Percentiles rank a stretch among this genome's conserved stretches.
These are phyloP conservation scores for Dryas integrifolia DNA, from an alignment of 331 rosid species.

Conservation along the genomic window DNA sequence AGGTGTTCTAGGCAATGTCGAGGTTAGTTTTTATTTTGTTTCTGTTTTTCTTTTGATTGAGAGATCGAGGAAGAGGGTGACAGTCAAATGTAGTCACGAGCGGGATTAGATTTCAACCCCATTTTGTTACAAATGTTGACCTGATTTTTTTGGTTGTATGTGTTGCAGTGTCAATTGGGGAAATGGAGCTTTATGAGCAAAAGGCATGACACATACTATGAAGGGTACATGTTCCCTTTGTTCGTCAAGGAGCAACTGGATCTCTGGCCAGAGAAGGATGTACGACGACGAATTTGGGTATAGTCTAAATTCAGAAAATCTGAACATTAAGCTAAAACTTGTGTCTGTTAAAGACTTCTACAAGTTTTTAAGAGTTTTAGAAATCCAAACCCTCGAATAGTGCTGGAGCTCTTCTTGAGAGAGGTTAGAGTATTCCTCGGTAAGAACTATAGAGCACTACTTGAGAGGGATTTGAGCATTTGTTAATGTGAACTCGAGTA, in stretches of 20 bases:
- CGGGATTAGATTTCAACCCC: neutral
- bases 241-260: constrained; percentile 86
- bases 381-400: no score
- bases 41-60: neutral
- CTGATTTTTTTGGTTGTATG: neutral
- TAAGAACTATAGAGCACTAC: no score
- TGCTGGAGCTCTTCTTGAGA: no score
- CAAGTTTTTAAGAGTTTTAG: no score
- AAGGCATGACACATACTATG: constrained; percentile 73
- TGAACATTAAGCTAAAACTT: no score
- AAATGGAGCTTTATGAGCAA: constrained; percentile 92
- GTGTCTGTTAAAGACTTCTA: no score
- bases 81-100: no score
- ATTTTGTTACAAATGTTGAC: neutral
- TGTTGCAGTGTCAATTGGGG: constrained; percentile 67
- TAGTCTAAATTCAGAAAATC: neutral
- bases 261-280: constrained; percentile 79
- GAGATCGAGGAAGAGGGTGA: neutral
- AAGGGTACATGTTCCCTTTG: constrained; percentile 93
- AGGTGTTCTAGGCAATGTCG: constrained; percentile 77
- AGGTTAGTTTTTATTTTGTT: constrained; percentile 40
- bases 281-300: constrained; percentile 80
- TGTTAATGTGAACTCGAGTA: no score
- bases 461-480: no score
- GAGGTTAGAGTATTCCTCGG: no score